Evolutionary conservation across 169 alveolate species (phyloP), one percentile per base, ranked within the genome.

Genomic region (Condylostoma magnum): DNA sequence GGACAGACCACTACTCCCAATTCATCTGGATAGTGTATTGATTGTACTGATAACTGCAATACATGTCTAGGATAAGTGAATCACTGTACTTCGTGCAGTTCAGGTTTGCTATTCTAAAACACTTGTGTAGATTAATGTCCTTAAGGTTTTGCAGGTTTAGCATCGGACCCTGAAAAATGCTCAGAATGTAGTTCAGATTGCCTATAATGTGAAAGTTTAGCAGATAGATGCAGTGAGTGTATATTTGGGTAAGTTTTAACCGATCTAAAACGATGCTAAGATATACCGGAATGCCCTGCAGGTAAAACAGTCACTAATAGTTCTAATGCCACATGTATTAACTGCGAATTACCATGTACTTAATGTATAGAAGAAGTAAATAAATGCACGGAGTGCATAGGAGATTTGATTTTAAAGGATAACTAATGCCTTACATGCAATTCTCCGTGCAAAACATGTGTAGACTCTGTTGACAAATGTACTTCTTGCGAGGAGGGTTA

Each of bases 401-500:
- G 20, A 10, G 48, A 41, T 10, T 15, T 41, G 10, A 41, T 41
- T 41, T 15, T 15, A 10, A 10, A 10, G 48, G 48, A 41, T 10
- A 15, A 15, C 10, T 10, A 41, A 15, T 41, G 48, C 15, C 20
- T 41, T 41, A 10, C 10, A 15, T 41, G 48, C 48, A 15, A 41
- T 10, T 15, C 48, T 41, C 10, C 10, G 20, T 41, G 48, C 15
- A 10, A 10, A 41, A 41, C 20, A 10, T 41, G 48, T 41, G 10
- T 15, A 10, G 48, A 15, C 10, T 10, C 48, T 10, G 20, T 15
- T 15, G 48, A 41, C 15, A 41, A 41, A 10, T 63, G 73, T 41
- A 41, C 34, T 5, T 41, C 73, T 41, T 63, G 73, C 38, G 27
- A 25, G 3, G 73, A 63, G 25, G 60, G 60, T n/a, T 43, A 43